A percentile compares a stretch with the other conserved stretches of the same genome.
Conservation (phyloP, 169 alveolate genomes). For the Toxoplasma gondii region DNA sequence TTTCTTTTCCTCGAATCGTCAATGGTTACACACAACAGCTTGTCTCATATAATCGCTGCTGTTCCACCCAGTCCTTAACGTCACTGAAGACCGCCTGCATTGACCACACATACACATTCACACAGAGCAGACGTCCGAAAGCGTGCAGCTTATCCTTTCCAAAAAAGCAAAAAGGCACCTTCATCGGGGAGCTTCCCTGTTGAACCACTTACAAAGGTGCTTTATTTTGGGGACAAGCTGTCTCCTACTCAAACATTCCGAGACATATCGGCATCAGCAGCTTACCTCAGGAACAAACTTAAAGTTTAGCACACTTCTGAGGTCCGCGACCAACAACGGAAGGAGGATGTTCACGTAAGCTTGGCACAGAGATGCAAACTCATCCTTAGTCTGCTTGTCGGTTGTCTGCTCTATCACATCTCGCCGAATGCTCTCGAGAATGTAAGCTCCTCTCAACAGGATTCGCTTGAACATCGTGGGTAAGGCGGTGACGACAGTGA, state of each 20-base stretch:
- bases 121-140: background rate
- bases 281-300: background rate
- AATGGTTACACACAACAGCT: too few species aligned
- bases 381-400: background rate
- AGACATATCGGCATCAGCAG: too few species aligned
- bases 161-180: background rate
- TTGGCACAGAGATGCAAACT: background rate
- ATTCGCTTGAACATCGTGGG: background rate
- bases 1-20: too few species aligned
- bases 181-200: too few species aligned
- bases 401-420: background rate
- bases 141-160: background rate
- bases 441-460: background rate
- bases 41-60: background rate
- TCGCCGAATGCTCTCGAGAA: background rate
- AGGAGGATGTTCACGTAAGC: background rate
- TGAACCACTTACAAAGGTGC: too few species aligned
- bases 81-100: background rate
- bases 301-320: background rate
- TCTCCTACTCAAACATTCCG: too few species aligned
- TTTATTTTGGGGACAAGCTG: too few species aligned
- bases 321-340: background rate
- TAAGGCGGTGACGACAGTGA: background rate
- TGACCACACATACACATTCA: background rate
- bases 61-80: background rate